Base-by-base conservation (phyloP, 306 rosid genomes). In the Trifolium fragiferum region DNA sequence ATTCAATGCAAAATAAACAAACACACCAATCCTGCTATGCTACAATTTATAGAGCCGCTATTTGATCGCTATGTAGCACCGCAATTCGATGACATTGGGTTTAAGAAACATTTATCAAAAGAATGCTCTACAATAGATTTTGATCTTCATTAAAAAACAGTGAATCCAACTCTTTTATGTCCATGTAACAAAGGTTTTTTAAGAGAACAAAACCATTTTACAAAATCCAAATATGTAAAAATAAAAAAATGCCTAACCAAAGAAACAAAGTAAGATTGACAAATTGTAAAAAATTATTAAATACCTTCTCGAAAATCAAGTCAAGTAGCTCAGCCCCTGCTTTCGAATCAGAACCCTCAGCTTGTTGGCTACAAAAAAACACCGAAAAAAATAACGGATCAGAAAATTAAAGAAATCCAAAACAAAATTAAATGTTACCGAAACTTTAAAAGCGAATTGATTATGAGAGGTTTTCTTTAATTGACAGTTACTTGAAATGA, bases 261-360 rank as follows among this genome's bases (percentile, higher is more conserved):
- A 20, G 54, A 69, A 7, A 35, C 11, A 27, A 80, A 40, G 7
- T n/a, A 30, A 54, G 50, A 6, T 35, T 19, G 8, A 49, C n/a
- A 4, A 21, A 21, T 43, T 63, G 35, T 38, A 23, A 30, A 15
- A 57, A 40, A 18, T 18, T 23, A 57, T 8, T 51, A 63, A 0
- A 62, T 53, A 86, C 98, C 92, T 86, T 88, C 87, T 77, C 87
- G 50, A 92, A 90, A 65, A 90, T 87, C 66, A 88, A 75, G 60
- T 92, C 96, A 0, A 92, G 85, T 13, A 92, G 90, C 81, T 90
- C 96, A 62, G 92, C 90, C 86, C 86, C 96, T 72, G 90, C 96
- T 72, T 87, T 92, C 1, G 96, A 90, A 50, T 90, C 93, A 72
- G 85, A 71, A n/a, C 85, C 65, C 62, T 83, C 92, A 15, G 59